A percentile compares a stretch with the other conserved stretches of the same genome.
These are phyloP conservation scores for Fusarium verrucosum DNA, from an alignment of 2,329 filamentous ascomycete genomes.

Conservation along the genomic window DNA sequence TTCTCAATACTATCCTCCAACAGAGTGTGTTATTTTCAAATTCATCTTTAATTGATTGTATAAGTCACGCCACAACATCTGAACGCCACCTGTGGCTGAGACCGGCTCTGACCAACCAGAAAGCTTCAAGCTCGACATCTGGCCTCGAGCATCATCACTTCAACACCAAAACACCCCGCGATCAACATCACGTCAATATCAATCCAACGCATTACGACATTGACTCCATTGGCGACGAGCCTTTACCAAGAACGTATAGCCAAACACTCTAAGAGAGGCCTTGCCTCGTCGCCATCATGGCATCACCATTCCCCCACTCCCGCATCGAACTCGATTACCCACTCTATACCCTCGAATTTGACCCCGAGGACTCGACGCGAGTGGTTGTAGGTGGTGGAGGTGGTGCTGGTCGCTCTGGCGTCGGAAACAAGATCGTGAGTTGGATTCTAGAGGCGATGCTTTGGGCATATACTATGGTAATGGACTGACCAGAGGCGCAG, in stretches of 20 bases:
- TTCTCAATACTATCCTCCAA: not conserved
- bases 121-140: conserved; percentile 40
- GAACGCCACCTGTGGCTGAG: conserved; percentile 16
- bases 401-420: conserved; percentile 80
- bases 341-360: conserved; percentile 87
- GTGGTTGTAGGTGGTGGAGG: conserved; percentile 89
- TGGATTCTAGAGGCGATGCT: not conserved
- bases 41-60: not conserved
- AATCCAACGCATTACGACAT: conserved; percentile 6
- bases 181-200: conserved; percentile 20
- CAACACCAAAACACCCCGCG: conserved; percentile 25
- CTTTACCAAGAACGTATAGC: not conserved
- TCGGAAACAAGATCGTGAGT: conserved; percentile 86
- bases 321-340: conserved; percentile 81
- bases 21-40: not conserved
- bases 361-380: conserved; percentile 78
- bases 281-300: conserved; percentile 46
- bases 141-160: conserved; percentile 37
- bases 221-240: not conserved
- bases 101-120: conserved; percentile 32
- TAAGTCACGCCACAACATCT: conserved; percentile 46
- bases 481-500: conserved; percentile 53
- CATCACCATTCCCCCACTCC: conserved; percentile 58
- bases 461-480: not conserved
- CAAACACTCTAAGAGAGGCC: conserved; percentile 10